Percentiles rank a stretch among this genome's conserved stretches.
Evolutionary conservation across 768 basidiomycete species (phyloP).

Genomic region (Amanita polypyramis): DNA sequence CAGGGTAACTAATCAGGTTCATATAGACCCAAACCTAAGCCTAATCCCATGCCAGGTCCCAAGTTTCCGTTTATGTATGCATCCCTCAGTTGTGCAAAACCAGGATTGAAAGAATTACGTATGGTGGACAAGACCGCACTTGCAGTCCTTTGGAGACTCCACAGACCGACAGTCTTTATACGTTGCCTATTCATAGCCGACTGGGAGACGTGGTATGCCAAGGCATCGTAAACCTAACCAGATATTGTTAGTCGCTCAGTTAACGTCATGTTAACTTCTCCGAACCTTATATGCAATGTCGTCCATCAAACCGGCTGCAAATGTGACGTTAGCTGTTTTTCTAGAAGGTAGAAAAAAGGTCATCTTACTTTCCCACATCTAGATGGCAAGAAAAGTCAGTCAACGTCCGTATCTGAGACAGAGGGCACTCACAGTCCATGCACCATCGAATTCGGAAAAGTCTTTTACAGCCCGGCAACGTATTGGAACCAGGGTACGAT

Average conservation of each 20-base stretch:
- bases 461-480: constrained; percentile 83
- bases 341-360: not conserved
- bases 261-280: not conserved
- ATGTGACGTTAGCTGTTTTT: constrained; percentile 12
- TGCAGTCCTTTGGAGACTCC: constrained; percentile 93
- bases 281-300: constrained; percentile 77
- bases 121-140: constrained; percentile 76
- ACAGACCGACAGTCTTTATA: constrained; percentile 82
- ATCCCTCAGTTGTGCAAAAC: constrained; percentile 35
- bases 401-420: constrained; percentile 6
- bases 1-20: constrained; percentile 1
- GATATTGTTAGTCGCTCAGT: constrained; percentile 2
- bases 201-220: constrained; percentile 91
- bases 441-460: constrained; percentile 83
- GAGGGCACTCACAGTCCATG: constrained; percentile 73
- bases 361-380: constrained; percentile 89
- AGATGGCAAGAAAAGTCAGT: constrained; percentile 8
- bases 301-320: constrained; percentile 83
- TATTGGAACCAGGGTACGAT: constrained; percentile 89
- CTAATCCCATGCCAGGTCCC: constrained; percentile 2
- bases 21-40: constrained; percentile 6
- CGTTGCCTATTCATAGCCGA: constrained; percentile 78
- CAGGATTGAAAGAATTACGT: constrained; percentile 66
- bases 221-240: constrained; percentile 44
- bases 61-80: constrained; percentile 20